Base-by-base conservation (phyloP, 2,329 filamentous ascomycete species). In the Alternaria sp. region DNA sequence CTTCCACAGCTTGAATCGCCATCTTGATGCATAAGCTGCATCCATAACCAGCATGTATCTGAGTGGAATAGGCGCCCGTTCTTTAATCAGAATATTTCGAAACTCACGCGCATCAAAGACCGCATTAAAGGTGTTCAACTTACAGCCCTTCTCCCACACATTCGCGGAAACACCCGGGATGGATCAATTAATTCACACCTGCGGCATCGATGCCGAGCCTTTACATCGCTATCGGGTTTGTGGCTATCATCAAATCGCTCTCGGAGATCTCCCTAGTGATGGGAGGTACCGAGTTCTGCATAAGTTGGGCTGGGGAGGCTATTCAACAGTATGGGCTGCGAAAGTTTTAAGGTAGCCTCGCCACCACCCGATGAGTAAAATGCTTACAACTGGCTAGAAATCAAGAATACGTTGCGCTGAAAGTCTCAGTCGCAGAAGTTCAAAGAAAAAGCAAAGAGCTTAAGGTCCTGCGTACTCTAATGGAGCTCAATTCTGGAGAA, bases 261-360 rank as follows among this genome's bases (percentile, higher is more conserved):
- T 72, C 0, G 66, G 68, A 17, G 66, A 71, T 40, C 6, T 11
- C 23, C 59, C 71, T 0, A 63, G 55, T 9, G 14, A 66, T 49
- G 68, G 66, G 4, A 63, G 65, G 29, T 72, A 69, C 58, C 67
- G 61, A 28, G 39, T 72, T 46, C 46, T 70, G 29, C 69, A 70
- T 24, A 69, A 69, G 41, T 36, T 70, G 6, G 68, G 68, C 42
- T 69, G 63, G 62, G 67, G 68, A 2, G 61, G 67, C 0, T 70
- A 68, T 39, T 65, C 68, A 1, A 71, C 65, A 2, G 65, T 72
- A 2, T 71, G 67, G 69, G 65, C 63, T 50, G 65, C 64, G 23
- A 53, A 45, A 42, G 62, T 67, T 60, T 17, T 9, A 10, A 31
- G 39, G 52, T 58, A 17, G 17, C 17, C 17, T 17, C 17, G 17